Base-by-base conservation (phyloP, 495 filamentous ascomycete genomes). In the Lasiosphaeria ovina region DNA sequence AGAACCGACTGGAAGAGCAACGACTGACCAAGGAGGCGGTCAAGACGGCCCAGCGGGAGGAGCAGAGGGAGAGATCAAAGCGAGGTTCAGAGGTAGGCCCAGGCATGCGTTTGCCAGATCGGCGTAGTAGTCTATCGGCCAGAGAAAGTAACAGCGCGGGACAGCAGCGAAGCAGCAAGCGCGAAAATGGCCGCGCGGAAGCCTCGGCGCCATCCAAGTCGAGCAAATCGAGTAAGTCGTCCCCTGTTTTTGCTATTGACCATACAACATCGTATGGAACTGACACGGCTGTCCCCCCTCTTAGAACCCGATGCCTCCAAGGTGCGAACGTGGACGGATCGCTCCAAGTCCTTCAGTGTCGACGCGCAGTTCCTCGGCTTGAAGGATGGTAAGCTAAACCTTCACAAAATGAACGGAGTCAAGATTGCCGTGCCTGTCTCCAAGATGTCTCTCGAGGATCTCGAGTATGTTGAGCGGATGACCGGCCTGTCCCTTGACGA, bases 391-490 rank as follows among this genome's bases (percentile, higher is more conserved):
- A 98, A 99, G 77, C 94, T 99, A 62, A 94, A 98, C 74, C 81
- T 99, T 5, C 94, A 99, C 77, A 99, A 99, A 79, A 79, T 87
- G 71, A 99, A 99, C 69, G 94, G 94, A 10, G 91, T 99, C 52
- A 97, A 97, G 73, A 99, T 99, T 74, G 94, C 94, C 7, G 94
- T 99, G 4, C 93, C 94, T 32, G 84, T 97, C 42, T 74, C 85
- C 9, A 98, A 98, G 73, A 99, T 99, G 94, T 91, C 93, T 3
- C 79, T 92, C 47, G 89, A 92, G 66, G 94, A 99, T 73, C 76
- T 99, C 32, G 93, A 97, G 76, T 97, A 94, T 62, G 93, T 98
- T 35, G 94, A 99, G 74, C 83, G 83, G 55, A 75, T 83, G 12
- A 92, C 92, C 14, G 92, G 92, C n/a, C 78, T 89, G 14, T 97